Base-by-base conservation (phyloP, 768 basidiomycete genomes). In the Podaxis carcinomalis region DNA sequence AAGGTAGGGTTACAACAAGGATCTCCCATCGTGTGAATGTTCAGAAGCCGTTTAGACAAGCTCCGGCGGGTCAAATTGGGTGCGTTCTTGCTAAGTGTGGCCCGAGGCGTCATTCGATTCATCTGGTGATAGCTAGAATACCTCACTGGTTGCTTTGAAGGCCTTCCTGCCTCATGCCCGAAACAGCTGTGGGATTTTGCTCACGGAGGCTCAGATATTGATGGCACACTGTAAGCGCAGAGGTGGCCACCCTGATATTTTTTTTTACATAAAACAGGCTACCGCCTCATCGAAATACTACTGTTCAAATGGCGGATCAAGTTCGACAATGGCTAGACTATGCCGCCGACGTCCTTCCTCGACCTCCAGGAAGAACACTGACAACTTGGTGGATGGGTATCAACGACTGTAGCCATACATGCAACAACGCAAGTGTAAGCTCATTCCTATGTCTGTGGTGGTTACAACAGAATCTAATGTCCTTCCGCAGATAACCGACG, bases 21-120 rank as follows among this genome's bases (percentile, higher is more conserved):
- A 32, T 32, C 14, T 49, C 32, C 13, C 19, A 21, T n/a, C 7
- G 32, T 28, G 11, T 21, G 19, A 5, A 4, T 11, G 14, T 36
- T 37, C 35, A 37, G n/a, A 5, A 2, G 21, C 3, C 23, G 23
- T 49, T 35, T 16, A 59, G 57, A 51, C 57, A 40, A 59, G 57
- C n/a, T 59, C 57, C n/a, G 57, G 57, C 13, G 57, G 57, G n/a
- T 51, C 57, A 27, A 59, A 59, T 21, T 59, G 50, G 57, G 57
- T 59, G 25, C 13, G 27, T 19, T 16, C 14, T 10, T 19, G 9
- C 44, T 7, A 4, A 19, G 5, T 9, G 25, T 14, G 10, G 0
- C 47, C 9, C 1, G 5, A 23, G 7, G 21, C 11, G 1, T 35
- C 37, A 5, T 10, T 57, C 2, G 9, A 27, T 32, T 13, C 9